phyloP scores from a whole-genome alignment of 148 eudicot species.

The Nepenthes gracilis region DNA sequence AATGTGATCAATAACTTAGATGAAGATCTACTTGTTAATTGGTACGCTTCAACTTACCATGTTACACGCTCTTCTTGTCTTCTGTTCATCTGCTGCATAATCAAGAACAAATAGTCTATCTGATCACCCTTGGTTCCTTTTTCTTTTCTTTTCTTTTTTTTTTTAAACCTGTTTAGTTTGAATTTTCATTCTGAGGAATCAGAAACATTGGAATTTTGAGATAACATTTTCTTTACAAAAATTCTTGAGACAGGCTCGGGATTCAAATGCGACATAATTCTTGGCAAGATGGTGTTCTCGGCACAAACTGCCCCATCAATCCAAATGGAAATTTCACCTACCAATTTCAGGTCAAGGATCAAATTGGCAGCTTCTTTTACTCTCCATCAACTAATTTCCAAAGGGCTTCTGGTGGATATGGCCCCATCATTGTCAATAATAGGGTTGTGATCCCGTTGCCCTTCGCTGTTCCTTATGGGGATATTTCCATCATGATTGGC shows the following conservation, averaged over 20 bases:
- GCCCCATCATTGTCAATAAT: constrained; percentile 54
- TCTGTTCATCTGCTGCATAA: neutral
- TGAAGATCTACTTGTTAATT: constrained; percentile 61
- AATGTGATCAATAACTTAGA: constrained; percentile 73
- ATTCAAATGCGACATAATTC: constrained; percentile 74
- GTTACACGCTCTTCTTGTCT: neutral
- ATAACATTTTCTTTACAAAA: neutral
- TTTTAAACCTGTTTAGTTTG: neutral
- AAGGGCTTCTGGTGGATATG: constrained; percentile 90
- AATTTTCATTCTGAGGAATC: neutral
- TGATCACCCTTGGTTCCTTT: neutral
- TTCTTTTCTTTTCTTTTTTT: too few relatives aligned
- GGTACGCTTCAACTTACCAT: constrained; percentile 27
- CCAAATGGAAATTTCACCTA: constrained; percentile 76
- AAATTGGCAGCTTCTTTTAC: constrained; percentile 85
- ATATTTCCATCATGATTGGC: constrained; percentile 65
- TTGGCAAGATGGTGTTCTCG: constrained; percentile 94
- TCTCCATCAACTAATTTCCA: constrained; percentile 75
- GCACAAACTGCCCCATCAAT: constrained; percentile 90
- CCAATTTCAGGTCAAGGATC: constrained; percentile 89
- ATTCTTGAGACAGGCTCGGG: constrained; percentile 42
- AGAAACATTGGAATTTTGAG: neutral
- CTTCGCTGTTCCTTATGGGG: constrained; percentile 67
- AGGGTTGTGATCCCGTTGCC: constrained; percentile 51
- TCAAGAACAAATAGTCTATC: neutral